These are phyloP conservation scores for Sugiyamaella grinbergsii DNA, from an alignment of 1,139 yeast genomes.

Conservation along the genomic window DNA sequence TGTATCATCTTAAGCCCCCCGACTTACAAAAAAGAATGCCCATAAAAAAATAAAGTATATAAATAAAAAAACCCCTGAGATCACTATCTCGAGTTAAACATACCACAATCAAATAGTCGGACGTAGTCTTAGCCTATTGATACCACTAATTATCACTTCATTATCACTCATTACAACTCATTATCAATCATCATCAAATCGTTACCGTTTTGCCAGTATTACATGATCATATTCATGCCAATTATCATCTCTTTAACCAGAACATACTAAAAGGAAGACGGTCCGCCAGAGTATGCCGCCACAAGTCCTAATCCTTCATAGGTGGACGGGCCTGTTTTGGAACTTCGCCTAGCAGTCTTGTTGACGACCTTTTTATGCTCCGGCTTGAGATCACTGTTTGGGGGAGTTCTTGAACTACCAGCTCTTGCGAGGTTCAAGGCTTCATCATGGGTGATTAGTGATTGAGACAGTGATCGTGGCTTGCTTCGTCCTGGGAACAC, in stretches of 20 bases:
- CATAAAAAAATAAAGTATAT: too few relatives aligned
- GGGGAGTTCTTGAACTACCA: constrained; percentile 26
- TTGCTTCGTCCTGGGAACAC: constrained; percentile 9
- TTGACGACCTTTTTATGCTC: constrained; percentile 18
- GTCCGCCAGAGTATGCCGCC: constrained; percentile 43
- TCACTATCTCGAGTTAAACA: too few relatives aligned
- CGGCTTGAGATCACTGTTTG: constrained; percentile 19
- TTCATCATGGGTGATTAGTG: constrained; percentile 41
- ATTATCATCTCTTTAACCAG: too few relatives aligned
- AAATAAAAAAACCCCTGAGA: too few relatives aligned
- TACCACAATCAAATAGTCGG: too few relatives aligned
- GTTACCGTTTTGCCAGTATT: not conserved
- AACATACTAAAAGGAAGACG: constrained; percentile 35
- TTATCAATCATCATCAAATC: too few relatives aligned
- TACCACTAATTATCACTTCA: too few relatives aligned
- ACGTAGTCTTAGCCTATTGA: too few relatives aligned
- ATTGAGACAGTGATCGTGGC: constrained; percentile 31
- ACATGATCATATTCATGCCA: not conserved
- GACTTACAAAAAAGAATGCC: too few relatives aligned
- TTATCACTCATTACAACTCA: too few relatives aligned
- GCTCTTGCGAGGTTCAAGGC: constrained; percentile 45
- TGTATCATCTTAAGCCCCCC: too few relatives aligned
- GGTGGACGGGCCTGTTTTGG: constrained; percentile 25
- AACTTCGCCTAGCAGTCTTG: constrained; percentile 18
- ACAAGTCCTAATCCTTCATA: constrained; percentile 42